These are phyloP conservation scores for Trichoderma endophyticum DNA, from an alignment of 2,329 filamentous ascomycete genomes.

Conservation along the genomic window DNA sequence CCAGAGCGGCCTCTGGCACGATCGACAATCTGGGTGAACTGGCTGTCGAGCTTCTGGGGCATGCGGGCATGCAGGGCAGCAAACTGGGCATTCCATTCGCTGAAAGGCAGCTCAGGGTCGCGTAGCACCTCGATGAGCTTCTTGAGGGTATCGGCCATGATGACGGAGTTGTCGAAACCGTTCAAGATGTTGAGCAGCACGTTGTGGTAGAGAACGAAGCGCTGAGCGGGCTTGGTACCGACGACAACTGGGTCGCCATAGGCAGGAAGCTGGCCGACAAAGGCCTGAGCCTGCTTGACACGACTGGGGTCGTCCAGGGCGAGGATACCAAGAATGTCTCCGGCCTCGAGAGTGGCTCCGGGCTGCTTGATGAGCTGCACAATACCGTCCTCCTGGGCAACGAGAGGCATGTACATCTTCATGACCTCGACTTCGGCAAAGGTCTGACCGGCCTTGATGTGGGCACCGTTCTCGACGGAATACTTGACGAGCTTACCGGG, in stretches of 20 bases:
- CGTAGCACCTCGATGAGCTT: constrained; percentile 88
- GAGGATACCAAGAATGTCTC: constrained; percentile 97
- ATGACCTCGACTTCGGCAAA: constrained; percentile 99
- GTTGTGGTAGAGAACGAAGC: constrained; percentile 72
- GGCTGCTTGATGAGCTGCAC: constrained; percentile 99
- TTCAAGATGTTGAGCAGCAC: constrained; percentile 84
- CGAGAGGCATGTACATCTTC: constrained; percentile 99
- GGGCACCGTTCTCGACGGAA: constrained; percentile 89
- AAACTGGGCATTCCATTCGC: constrained; percentile 94
- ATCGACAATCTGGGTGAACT: constrained; percentile 82
- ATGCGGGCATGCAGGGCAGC: constrained; percentile 96
- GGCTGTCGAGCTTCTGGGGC: constrained; percentile 85
- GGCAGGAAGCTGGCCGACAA: constrained; percentile 84
- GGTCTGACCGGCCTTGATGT: constrained; percentile 86
- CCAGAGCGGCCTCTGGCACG: constrained; percentile 70
- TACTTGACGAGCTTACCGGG: constrained; percentile 99
- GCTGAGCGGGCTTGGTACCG: constrained; percentile 87
- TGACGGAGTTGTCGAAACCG: constrained; percentile 95
- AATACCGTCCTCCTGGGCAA: constrained; percentile 91
- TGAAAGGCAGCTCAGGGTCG: constrained; percentile 86
- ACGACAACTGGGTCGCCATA: constrained; percentile 83
- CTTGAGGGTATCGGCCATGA: constrained; percentile 84
- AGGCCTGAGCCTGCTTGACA: constrained; percentile 94
- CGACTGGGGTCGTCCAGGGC: constrained; percentile 91
- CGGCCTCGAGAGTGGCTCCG: constrained; percentile 93